Conservation (phyloP, 352 stramenopile genomes). For the Phytophthora vignae region DNA sequence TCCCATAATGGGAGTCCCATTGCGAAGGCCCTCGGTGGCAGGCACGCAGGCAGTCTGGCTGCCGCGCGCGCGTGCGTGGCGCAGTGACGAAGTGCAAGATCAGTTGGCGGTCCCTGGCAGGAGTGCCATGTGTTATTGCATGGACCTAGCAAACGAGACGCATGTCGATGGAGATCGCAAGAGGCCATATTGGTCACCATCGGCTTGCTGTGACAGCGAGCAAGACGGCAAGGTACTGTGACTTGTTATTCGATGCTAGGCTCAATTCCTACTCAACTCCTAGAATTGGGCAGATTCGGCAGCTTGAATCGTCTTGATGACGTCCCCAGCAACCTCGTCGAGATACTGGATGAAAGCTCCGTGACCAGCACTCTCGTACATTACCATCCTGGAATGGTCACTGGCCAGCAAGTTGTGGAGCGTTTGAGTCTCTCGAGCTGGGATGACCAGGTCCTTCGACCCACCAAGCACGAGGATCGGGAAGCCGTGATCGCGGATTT, state of each 20-base stretch:
- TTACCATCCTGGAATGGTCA: constrained; percentile 42
- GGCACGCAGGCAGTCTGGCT: background rate
- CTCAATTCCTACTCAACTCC: too few relatives aligned
- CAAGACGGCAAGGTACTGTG: background rate
- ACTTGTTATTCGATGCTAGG: too few relatives aligned
- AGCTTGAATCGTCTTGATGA: constrained; percentile 37
- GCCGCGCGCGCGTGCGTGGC: constrained; percentile 2
- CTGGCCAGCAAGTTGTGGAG: constrained; percentile 38
- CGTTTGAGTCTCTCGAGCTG: constrained; percentile 32
- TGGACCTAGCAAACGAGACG: constrained; percentile 31
- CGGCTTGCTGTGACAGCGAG: background rate
- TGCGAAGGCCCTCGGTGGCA: too few relatives aligned
- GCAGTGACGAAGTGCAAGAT: constrained; percentile 4
- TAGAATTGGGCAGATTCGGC: background rate
- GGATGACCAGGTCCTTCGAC: constrained; percentile 44
- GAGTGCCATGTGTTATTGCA: constrained; percentile 22
- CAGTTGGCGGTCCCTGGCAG: constrained; percentile 21
- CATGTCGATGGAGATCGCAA: background rate
- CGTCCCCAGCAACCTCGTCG: constrained; percentile 45
- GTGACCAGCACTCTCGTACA: constrained; percentile 52
- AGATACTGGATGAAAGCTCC: constrained; percentile 55
- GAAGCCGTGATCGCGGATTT: constrained; percentile 45
- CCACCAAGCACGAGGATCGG: constrained; percentile 47
- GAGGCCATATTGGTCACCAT: background rate
- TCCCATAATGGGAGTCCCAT: too few relatives aligned